Conservation (phyloP, 495 filamentous ascomycete genomes). For the Penicillium cataractarum region DNA sequence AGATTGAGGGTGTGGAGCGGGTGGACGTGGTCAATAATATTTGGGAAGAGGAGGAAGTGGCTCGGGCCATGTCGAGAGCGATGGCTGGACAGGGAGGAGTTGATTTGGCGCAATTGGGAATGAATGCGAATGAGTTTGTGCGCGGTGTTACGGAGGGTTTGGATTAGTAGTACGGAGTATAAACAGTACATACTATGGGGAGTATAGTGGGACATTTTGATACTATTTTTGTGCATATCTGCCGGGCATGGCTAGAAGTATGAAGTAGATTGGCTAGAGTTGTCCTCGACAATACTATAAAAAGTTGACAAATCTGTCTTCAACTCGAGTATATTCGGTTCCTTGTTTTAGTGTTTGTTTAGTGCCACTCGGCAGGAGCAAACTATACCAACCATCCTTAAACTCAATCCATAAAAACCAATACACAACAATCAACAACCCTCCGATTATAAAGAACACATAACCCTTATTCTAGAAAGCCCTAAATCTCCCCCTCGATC, state of each 20-base stretch:
- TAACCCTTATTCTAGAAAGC: background rate
- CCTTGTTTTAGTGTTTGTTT: no score
- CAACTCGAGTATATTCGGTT: no score
- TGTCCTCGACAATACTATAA: no score
- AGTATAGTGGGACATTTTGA: background rate
- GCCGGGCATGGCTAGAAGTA: no score
- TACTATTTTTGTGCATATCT: no score
- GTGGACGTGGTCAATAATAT: slow-evolving; percentile 34
- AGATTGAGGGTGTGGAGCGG: slow-evolving; percentile 18
- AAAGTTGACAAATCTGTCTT: no score
- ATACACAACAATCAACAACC: no score
- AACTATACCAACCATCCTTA: no score
- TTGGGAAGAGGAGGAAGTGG: slow-evolving; percentile 61
- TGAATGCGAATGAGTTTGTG: slow-evolving; percentile 49
- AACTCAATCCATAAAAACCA: no score
- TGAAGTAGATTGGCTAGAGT: no score
- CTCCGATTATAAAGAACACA: background rate
- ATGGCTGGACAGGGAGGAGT: slow-evolving; percentile 51
- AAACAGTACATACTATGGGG: background rate
- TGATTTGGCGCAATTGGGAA: slow-evolving; percentile 52
- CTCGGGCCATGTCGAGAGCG: slow-evolving; percentile 53
- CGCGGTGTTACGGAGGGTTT: slow-evolving; percentile 45
- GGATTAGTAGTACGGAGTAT: slow-evolving; percentile 21
- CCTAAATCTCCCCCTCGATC: background rate
- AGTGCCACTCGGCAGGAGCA: no score